Evolutionary conservation across 2,329 filamentous ascomycete genomes (phyloP).

Genomic region (Fusarium sp.): DNA sequence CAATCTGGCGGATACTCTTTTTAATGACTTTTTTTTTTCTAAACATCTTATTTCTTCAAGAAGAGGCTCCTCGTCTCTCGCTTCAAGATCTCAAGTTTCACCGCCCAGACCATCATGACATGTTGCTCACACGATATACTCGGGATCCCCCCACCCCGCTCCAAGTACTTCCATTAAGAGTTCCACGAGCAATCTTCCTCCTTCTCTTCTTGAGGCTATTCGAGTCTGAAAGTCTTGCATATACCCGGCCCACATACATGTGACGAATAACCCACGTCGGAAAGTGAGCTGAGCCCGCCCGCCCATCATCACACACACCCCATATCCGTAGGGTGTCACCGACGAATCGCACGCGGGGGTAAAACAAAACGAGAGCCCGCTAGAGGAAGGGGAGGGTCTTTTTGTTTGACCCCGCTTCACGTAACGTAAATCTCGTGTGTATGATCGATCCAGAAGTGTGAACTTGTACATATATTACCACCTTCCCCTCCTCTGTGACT

Average conservation of each 20-base stretch:
- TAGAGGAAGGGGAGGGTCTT: neutral
- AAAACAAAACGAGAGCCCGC: conserved; percentile 37
- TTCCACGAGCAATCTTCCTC: neutral
- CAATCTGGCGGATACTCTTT: neutral
- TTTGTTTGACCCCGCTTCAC: conserved; percentile 31
- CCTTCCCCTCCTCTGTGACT: neutral
- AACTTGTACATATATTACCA: conserved; percentile 1
- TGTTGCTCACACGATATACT: conserved; percentile 36
- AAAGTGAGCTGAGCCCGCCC: neutral
- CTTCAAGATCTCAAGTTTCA: neutral
- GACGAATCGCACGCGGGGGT: conserved; percentile 39
- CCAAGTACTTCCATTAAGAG: neutral
- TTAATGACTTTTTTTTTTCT: neutral
- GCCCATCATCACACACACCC: neutral
- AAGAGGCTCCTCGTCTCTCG: neutral
- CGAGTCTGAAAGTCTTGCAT: neutral
- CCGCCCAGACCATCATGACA: conserved; percentile 28
- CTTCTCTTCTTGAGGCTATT: neutral
- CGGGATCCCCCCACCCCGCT: conserved; percentile 12
- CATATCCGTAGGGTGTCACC: conserved; percentile 10
- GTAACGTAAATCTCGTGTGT: conserved; percentile 29
- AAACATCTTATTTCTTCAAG: neutral
- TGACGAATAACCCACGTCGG: neutral
- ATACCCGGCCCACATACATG: neutral
- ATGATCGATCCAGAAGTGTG: neutral